These are phyloP conservation scores for Lyophyllum atratum DNA, from an alignment of 768 basidiomycete genomes.

Conservation along the genomic window DNA sequence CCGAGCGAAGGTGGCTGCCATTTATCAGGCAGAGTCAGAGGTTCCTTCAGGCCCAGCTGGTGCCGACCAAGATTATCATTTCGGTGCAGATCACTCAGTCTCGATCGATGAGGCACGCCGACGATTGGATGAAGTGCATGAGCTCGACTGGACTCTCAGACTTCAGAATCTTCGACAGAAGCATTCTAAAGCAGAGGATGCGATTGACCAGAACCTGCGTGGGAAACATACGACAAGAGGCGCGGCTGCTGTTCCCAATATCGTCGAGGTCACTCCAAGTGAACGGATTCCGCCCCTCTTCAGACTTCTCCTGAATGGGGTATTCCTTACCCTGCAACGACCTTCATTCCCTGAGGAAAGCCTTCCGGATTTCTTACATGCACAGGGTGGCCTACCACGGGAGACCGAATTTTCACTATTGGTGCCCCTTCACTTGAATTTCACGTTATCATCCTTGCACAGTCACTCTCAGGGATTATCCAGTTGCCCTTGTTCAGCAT, in stretches of 20 bases:
- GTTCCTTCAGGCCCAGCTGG: constrained; percentile 22
- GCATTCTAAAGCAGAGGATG: constrained; percentile 51
- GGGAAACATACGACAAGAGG: constrained; percentile 31
- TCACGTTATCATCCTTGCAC: constrained; percentile 61
- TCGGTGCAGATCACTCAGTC: constrained; percentile 64
- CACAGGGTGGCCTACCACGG: constrained; percentile 71
- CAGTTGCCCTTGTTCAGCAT: constrained; percentile 82
- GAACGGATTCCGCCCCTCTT: constrained; percentile 64
- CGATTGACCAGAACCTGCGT: constrained; percentile 45
- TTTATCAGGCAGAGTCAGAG: constrained; percentile 45
- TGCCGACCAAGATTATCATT: constrained; percentile 57
- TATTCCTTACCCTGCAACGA: constrained; percentile 54
- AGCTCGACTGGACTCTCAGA: constrained; percentile 71
- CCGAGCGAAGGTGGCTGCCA: constrained; percentile 71
- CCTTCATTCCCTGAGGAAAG: constrained; percentile 60
- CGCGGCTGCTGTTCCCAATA: constrained; percentile 38
- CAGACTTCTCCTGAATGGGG: constrained; percentile 59
- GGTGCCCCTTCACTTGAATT: constrained; percentile 78
- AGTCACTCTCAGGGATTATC: constrained; percentile 84
- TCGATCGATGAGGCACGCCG: constrained; percentile 70
- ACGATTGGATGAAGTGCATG: constrained; percentile 69
- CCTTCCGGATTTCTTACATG: constrained; percentile 64
- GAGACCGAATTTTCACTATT: constrained; percentile 78
- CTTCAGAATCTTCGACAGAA: constrained; percentile 46
- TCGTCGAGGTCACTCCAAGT: constrained; percentile 40